Percentiles rank a stretch among this genome's conserved stretches.
These are phyloP conservation scores for Quambalaria eucalypti DNA, from an alignment of 1,284 basidiomycete genomes.

Conservation along the genomic window DNA sequence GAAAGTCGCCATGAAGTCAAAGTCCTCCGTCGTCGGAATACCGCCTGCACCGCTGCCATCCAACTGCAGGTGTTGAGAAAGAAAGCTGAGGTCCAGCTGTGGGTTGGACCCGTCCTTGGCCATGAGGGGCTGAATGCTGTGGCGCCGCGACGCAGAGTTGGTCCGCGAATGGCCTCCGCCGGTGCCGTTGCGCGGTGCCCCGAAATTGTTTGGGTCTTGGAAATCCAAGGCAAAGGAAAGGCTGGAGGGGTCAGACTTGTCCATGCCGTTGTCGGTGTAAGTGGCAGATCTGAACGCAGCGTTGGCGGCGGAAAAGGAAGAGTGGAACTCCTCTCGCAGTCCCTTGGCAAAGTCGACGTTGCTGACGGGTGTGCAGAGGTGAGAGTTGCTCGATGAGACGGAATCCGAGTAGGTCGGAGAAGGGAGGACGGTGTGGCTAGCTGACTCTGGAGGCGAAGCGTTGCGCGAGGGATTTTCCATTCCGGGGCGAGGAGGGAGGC, in stretches of 20 bases:
- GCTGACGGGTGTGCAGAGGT: conserved; percentile 25
- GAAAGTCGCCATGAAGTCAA: conserved; percentile 6
- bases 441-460: too few relatives aligned
- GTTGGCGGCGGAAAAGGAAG: conserved; percentile 18
- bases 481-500: too few relatives aligned
- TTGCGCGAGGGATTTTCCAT: too few relatives aligned
- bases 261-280: conserved; percentile 6
- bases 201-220: too few relatives aligned
- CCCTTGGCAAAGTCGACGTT: too few relatives aligned
- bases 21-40: conserved; percentile 5
- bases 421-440: conserved; percentile 11
- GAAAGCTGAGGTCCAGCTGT: conserved; percentile 9
- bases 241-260: conserved; percentile 8
- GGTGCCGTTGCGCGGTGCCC: too few relatives aligned
- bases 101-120: conserved; percentile 13
- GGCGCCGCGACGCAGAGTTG: conserved; percentile 19
- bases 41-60: conserved; percentile 10
- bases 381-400: conserved; percentile 14
- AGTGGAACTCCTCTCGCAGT: conserved; percentile 4
- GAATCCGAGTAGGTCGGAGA: conserved; percentile 28
- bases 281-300: conserved; percentile 22
- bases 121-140: conserved; percentile 34
- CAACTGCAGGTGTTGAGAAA: conserved; percentile 8
- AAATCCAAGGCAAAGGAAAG: conserved; percentile 21
- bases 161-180: conserved; percentile 16